Evolutionary conservation across 2,329 filamentous ascomycete species (phyloP), one percentile per base, ranked within the genome.

Genomic region (Aureobasidium vineae): DNA sequence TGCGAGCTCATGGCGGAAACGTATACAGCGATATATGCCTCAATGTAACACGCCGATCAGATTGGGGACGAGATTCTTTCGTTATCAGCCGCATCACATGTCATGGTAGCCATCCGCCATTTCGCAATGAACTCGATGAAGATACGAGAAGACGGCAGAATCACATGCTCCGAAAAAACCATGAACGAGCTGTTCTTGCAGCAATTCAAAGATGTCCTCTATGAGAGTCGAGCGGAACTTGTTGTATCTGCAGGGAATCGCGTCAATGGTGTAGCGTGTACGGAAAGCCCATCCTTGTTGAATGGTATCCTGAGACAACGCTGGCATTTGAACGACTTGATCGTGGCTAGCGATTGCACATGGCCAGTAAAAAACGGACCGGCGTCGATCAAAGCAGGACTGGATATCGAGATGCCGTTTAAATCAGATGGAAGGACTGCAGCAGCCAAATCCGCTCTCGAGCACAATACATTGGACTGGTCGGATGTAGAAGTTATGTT

Each of bases 111-210:
- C 65, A 71, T 75, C 15, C 74, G 74, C 66, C 73, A 75, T 53
- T 74, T 69, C 43, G 73, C 73, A 23, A 61, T 75, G 33, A 74
- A 75, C 65, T 74, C 73, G 10, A 74, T 74, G 72, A 73, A 74
- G 59, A 73, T 71, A 63, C 68, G 73, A n/a, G 73, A 74, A 64
- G 65, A 65, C 3, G 71, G 74, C 4, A 70, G 73, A 60, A 72
- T 75, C 10, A 49, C 67, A 31, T 64, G 74, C 31, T 72, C 73
- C 8, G 72, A 73, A 26, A 66, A 67, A 11, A 69, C 70, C 3
- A 63, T 75, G 49, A 71, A 72, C 47, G 73, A 75, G 66, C 70
- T 73, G 7, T 74, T 72, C 59, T 69, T 70, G 10, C 67, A 69
- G n/a, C 69, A 70, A 28, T 70, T 70, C 47, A 64, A 65, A 23